Conservation (phyloP, 305 asterid genomes). For the Fraxinus albicans region DNA sequence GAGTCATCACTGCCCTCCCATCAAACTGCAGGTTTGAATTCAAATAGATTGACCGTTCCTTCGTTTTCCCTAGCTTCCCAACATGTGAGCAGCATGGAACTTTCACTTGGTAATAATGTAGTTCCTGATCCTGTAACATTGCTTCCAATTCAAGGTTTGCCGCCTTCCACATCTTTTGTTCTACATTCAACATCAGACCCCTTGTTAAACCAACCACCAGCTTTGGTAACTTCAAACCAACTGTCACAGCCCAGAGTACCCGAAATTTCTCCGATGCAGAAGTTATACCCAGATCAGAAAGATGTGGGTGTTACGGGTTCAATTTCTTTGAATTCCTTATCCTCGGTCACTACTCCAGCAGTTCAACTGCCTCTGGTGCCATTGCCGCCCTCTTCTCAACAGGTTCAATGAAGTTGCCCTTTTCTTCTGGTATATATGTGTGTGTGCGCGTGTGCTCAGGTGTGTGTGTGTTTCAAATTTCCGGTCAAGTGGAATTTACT, state of each 20-base stretch:
- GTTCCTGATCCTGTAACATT: constrained; percentile 31
- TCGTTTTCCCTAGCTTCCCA: constrained; percentile 38
- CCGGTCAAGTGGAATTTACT: not conserved
- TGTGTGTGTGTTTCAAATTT: not conserved
- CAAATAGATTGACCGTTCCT: constrained; percentile 38
- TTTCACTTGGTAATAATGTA: constrained; percentile 34
- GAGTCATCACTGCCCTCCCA: constrained; percentile 38
- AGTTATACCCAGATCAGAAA: constrained; percentile 36
- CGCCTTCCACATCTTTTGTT: constrained; percentile 37
- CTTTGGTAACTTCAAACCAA: constrained; percentile 43
- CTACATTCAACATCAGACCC: constrained; percentile 39
- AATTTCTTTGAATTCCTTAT: constrained; percentile 32
- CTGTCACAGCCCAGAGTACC: constrained; percentile 45
- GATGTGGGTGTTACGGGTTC: constrained; percentile 35
- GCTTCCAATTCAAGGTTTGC: constrained; percentile 34
- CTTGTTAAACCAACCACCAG: constrained; percentile 38
- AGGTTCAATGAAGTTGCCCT: constrained; percentile 35
- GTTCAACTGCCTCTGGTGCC: constrained; percentile 60
- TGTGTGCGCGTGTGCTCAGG: not conserved
- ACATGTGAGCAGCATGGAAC: constrained; percentile 36
- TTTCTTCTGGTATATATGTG: not conserved
- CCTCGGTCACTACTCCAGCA: constrained; percentile 30
- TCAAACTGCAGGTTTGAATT: constrained; percentile 30
- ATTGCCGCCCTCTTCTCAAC: constrained; percentile 53
- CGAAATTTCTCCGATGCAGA: constrained; percentile 37